phyloP scores from a whole-genome alignment of 768 basidiomycete species.

The Glaciozyma martinii region DNA sequence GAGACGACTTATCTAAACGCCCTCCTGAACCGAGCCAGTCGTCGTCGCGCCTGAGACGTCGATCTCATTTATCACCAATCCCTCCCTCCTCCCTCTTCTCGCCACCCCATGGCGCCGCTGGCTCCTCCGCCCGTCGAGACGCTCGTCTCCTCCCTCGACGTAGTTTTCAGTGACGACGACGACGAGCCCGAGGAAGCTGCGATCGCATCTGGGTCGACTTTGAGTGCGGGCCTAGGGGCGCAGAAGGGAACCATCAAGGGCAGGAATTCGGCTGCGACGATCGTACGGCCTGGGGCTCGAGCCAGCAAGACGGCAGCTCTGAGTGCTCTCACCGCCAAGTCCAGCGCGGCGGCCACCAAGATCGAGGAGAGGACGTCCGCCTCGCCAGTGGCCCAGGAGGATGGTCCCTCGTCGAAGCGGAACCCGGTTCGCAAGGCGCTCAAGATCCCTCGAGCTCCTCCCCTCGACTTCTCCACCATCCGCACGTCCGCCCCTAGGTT shows the following conservation, averaged over 20 bases:
- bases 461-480: constrained; percentile 33
- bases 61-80: background rate
- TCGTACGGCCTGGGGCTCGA: constrained; percentile 10
- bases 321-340: background rate
- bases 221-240: background rate
- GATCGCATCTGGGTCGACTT: background rate
- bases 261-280: constrained; percentile 2
- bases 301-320: constrained; percentile 7
- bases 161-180: constrained; percentile 21
- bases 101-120: background rate
- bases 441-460: constrained; percentile 36
- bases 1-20: background rate
- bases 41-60: background rate
- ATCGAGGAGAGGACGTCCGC: background rate
- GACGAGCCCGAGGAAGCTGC: background rate
- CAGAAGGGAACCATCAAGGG: background rate
- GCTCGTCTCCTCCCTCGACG: constrained; percentile 13
- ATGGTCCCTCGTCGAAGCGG: constrained; percentile 15
- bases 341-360: background rate
- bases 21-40: background rate
- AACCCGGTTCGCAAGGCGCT: constrained; percentile 12
- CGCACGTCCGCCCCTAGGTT: constrained; percentile 27
- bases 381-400: background rate
- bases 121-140: background rate
- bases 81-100: background rate